phyloP scores from a whole-genome alignment of 2,329 filamentous ascomycete genomes.

The Tolypocladium ophioglossoides region DNA sequence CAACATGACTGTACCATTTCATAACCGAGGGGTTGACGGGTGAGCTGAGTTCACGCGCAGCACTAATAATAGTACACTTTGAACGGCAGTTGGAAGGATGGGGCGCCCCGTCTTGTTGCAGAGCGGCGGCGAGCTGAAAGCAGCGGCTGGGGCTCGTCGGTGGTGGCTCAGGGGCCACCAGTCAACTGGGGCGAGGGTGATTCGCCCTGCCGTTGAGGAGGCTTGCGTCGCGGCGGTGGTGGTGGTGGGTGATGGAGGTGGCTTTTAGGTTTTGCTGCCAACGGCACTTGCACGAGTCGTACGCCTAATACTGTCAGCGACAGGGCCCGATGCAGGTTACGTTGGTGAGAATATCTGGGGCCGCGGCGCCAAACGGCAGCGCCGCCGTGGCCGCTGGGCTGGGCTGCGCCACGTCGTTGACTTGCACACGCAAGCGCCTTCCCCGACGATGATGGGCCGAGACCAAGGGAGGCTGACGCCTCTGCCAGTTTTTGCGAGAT shows the following conservation, averaged over 20 bases:
- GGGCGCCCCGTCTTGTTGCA: too few relatives aligned
- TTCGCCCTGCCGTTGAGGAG: neutral
- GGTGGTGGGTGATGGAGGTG: neutral
- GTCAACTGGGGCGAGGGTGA: neutral
- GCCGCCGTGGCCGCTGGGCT: neutral
- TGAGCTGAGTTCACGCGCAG: too few relatives aligned
- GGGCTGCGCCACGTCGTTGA: neutral
- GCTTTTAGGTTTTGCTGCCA: neutral
- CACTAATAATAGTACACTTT: too few relatives aligned
- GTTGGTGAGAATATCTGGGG: neutral
- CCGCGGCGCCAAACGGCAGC: neutral
- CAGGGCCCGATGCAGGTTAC: too few relatives aligned
- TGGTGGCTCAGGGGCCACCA: neutral
- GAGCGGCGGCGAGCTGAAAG: too few relatives aligned
- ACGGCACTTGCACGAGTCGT: too few relatives aligned
- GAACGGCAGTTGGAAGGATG: too few relatives aligned
- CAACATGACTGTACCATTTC: too few relatives aligned
- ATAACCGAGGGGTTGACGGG: too few relatives aligned
- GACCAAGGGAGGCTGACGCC: neutral
- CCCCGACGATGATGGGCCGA: neutral
- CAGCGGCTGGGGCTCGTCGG: neutral
- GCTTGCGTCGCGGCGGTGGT: too few relatives aligned
- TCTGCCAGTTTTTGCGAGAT: neutral
- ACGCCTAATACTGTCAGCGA: too few relatives aligned
- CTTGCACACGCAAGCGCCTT: neutral